Conservation (phyloP, 306 rosid species). For the Inga leiocalycina region DNA sequence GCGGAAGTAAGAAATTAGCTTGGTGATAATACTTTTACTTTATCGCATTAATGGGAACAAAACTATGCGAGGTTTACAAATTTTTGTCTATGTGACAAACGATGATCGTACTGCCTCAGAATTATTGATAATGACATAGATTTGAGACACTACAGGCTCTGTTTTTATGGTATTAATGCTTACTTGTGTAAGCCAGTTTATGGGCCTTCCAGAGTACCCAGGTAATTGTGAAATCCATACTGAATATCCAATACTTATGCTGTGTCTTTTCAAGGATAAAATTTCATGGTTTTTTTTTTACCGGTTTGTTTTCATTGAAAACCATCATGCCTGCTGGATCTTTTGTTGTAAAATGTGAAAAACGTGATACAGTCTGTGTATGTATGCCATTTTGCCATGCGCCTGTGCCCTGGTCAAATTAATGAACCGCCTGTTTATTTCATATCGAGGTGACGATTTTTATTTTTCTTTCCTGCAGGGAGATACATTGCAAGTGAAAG, state of each 20-base stretch:
- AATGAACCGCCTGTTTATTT: not conserved
- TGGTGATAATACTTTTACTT: not conserved
- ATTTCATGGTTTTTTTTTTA: not conserved
- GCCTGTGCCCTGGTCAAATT: not conserved
- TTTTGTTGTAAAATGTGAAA: constrained; percentile 7
- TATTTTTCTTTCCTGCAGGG: constrained; percentile 65
- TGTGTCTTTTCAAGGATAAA: not conserved
- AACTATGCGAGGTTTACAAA: not conserved
- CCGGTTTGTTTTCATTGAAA: not conserved
- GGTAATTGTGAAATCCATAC: not conserved
- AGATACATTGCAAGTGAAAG: constrained; percentile 85
- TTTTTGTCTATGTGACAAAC: not conserved
- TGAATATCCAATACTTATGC: not conserved
- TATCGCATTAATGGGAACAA: not conserved
- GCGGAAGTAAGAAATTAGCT: not conserved
- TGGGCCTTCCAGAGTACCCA: not conserved
- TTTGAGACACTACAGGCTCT: not conserved
- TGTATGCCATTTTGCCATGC: constrained; percentile 4
- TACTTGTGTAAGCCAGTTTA: not conserved
- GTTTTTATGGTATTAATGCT: not conserved
- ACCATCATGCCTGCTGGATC: not conserved
- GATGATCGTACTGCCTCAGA: not conserved
- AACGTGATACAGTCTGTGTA: not conserved
- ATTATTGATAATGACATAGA: too few relatives aligned
- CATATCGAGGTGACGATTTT: not conserved